Evolutionary conservation across 2,329 filamentous ascomycete genomes (phyloP), one percentile per base, ranked within the genome.

Genomic region (Ophiostoma pallidulum): DNA sequence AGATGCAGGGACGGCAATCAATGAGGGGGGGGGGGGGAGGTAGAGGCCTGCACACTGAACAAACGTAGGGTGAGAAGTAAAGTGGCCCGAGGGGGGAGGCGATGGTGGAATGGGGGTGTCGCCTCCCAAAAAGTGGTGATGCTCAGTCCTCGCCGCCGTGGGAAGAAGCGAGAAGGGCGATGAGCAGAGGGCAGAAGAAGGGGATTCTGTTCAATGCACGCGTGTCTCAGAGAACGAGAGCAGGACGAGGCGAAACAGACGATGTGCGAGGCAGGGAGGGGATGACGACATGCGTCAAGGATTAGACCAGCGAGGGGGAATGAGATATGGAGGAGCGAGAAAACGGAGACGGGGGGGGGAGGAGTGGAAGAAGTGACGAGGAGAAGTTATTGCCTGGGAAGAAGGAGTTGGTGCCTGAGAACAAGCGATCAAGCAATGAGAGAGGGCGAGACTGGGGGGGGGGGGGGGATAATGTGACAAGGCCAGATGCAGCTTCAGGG

Each of bases 301-400:
- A 39, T 16, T 28, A 18, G 31, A 9, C 22, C 16, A 28, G 43
- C 16, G 26, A 47, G 9, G 14, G 9, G 29, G 9, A 12, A 41
- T 31, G 10, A 31, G 41, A 40, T 44, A 37, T 50, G 48, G 19
- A 48, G 47, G 39, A 29, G 44, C 20, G 29, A 50, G 48, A 44
- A 32, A 41, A 41, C 26, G 35, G 29, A 19, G 29, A 35, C 16
- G 36, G 20, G 18, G 12, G 37, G 26, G 36, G 39, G 20, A n/a
- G n/a, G n/a, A n/a, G n/a, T n/a, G n/a, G n/a, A n/a, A n/a, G n/a
- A n/a, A 40, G 36, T 13, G 22, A 20, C 33, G 24, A 14, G 2
- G 29, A 38, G 47, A 41, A 45, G 39, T 52, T 49, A 39, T 50
- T 51, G 53, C 54, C 54, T 56, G 45, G 53, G 46, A 47, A 40